phyloP scores from a whole-genome alignment of 23 red algal species.

The Agarophyton chilense region DNA sequence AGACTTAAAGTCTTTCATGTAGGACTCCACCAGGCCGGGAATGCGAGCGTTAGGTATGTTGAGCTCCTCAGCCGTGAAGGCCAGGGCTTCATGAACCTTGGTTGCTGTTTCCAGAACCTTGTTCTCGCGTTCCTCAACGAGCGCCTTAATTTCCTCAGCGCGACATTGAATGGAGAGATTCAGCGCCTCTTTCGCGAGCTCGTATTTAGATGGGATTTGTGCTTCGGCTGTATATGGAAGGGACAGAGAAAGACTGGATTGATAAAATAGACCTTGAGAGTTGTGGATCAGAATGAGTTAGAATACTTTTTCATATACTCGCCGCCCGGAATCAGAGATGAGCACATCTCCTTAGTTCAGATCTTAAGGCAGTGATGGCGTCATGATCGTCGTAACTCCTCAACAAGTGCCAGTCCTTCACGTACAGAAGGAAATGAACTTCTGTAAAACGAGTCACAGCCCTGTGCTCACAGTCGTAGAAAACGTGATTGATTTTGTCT shows the following conservation, averaged over 20 bases:
- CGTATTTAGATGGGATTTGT: too few relatives aligned
- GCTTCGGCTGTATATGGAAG: too few relatives aligned
- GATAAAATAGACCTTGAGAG: slow-evolving; percentile 93
- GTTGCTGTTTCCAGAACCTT: too few relatives aligned
- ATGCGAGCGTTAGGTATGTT: too few relatives aligned
- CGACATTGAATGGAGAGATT: too few relatives aligned
- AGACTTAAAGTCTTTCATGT: too few relatives aligned
- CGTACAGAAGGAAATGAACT: slow-evolving; percentile 92
- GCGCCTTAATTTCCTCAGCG: too few relatives aligned
- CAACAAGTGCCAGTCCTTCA: slow-evolving; percentile 93
- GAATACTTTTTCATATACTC: slow-evolving; percentile 94
- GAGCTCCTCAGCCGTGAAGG: too few relatives aligned
- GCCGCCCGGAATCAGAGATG: slow-evolving; percentile 96
- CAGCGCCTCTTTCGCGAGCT: too few relatives aligned
- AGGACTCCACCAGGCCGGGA: too few relatives aligned
- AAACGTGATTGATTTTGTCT: slow-evolving; percentile 95
- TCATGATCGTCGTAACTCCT: slow-evolving; percentile 89
- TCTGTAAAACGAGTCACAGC: slow-evolving; percentile 80
- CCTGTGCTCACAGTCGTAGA: slow-evolving; percentile 90
- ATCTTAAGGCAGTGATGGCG: slow-evolving; percentile 75
- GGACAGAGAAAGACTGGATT: slow-evolving; percentile 90
- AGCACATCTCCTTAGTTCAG: slow-evolving; percentile 97
- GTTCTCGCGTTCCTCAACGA: too few relatives aligned
- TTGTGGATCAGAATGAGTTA: slow-evolving; percentile 89
- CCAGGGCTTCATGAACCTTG: too few relatives aligned